Evolutionary conservation across 129 eudicot genomes (phyloP).

Genomic region (Kitagawia praeruptora): DNA sequence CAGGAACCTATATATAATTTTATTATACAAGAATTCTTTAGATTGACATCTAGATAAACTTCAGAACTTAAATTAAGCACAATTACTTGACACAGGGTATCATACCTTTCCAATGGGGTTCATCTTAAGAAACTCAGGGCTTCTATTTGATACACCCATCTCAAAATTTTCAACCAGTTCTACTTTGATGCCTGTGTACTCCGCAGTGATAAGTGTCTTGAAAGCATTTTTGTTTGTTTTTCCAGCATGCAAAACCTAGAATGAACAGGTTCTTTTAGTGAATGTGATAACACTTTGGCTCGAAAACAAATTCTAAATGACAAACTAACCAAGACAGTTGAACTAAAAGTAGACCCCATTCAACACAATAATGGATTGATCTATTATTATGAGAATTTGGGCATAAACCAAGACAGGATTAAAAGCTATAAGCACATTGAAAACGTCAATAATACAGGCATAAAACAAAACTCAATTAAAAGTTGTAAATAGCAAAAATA

Average conservation of each 20-base stretch:
- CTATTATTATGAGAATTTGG: no score
- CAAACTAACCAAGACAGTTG: not conserved
- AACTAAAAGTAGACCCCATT: not conserved
- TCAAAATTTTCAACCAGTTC: constrained; percentile 47
- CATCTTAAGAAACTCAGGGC: constrained; percentile 80
- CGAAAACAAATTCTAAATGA: not conserved
- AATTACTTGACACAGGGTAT: not conserved
- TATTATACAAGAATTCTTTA: not conserved
- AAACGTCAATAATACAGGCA: not conserved
- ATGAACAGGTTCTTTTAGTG: not conserved
- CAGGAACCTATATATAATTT: constrained; percentile 60
- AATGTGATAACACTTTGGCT: not conserved
- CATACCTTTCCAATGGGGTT: constrained; percentile 88
- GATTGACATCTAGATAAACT: not conserved
- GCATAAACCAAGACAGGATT: not conserved
- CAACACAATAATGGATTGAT: not conserved
- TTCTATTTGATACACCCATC: constrained; percentile 79
- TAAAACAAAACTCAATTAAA: not conserved
- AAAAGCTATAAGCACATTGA: not conserved
- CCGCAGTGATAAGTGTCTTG: constrained; percentile 76
- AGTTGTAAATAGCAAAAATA: not conserved
- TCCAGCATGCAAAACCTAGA: constrained; percentile 53
- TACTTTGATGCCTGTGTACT: constrained; percentile 62
- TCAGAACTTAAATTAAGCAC: not conserved
- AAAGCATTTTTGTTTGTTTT: constrained; percentile 44